Percentiles rank a stretch among this genome's conserved stretches.
These are phyloP conservation scores for Yamadazyma conglobata DNA, from an alignment of 1,139 yeast species.

Conservation along the genomic window DNA sequence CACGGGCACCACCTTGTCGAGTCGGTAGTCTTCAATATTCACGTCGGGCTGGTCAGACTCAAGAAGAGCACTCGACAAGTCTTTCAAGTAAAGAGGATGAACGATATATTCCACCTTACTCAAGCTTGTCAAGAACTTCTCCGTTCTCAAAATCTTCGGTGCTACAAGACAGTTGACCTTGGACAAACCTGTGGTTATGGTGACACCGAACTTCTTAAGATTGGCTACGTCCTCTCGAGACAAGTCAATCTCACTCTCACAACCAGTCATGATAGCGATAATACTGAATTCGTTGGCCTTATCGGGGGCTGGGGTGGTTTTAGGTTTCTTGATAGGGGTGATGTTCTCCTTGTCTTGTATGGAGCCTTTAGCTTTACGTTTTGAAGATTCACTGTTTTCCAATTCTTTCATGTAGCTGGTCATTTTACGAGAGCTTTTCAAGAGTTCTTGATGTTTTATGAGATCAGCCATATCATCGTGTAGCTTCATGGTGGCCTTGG, in stretches of 20 bases:
- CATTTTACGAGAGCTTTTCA: slow-evolving; percentile 40
- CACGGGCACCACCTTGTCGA: slow-evolving; percentile 31
- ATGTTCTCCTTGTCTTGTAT: slow-evolving; percentile 9
- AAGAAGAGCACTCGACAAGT: slow-evolving; percentile 30
- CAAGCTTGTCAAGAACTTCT: slow-evolving; percentile 63
- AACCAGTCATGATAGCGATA: slow-evolving; percentile 61
- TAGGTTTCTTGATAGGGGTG: slow-evolving; percentile 11
- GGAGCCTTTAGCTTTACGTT: slow-evolving; percentile 7
- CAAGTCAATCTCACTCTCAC: slow-evolving; percentile 45
- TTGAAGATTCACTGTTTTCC: slow-evolving; percentile 15
- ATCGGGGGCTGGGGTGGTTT: slow-evolving; percentile 13
- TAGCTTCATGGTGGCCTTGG: slow-evolving; percentile 62
- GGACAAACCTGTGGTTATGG: slow-evolving; percentile 31
- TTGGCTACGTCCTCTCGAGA: slow-evolving; percentile 29
- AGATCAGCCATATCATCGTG: slow-evolving; percentile 67
- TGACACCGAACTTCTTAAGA: slow-evolving; percentile 34
- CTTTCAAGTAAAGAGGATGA: slow-evolving; percentile 46
- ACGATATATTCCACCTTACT: slow-evolving; percentile 37
- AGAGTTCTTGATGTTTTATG: slow-evolving; percentile 52
- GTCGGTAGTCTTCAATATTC: slow-evolving; percentile 29
- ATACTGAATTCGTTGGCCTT: slow-evolving; percentile 2
- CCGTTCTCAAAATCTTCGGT: slow-evolving; percentile 78
- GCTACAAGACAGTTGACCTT: slow-evolving; percentile 58
- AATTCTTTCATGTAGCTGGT: slow-evolving; percentile 32
- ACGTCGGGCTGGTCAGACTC: slow-evolving; percentile 22